A percentile compares a stretch with the other conserved stretches of the same genome.
phyloP scores from a whole-genome alignment of 352 stramenopile genomes.

The Bremia lactucae region DNA sequence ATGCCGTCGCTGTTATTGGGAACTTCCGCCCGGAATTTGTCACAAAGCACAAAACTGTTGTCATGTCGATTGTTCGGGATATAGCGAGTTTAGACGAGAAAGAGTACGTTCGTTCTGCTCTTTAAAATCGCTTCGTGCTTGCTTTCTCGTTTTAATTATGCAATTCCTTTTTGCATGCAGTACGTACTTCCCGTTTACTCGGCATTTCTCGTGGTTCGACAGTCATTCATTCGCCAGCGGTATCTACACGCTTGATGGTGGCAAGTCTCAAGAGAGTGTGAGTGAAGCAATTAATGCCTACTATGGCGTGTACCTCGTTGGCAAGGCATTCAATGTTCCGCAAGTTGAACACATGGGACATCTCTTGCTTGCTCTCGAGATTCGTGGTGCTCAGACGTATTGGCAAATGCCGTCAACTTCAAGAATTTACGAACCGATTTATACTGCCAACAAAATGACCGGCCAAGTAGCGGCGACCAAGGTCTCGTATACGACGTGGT shows the following conservation, averaged over 20 bases:
- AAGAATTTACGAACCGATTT: constrained; percentile 63
- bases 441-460: constrained; percentile 76
- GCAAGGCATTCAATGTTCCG: constrained; percentile 56
- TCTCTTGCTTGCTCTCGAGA: constrained; percentile 88
- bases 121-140: not conserved
- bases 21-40: constrained; percentile 70
- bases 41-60: constrained; percentile 55
- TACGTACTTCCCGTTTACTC: constrained; percentile 83
- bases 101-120: constrained; percentile 36
- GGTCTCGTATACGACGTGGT: constrained; percentile 84
- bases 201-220: constrained; percentile 96
- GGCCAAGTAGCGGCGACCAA: constrained; percentile 70
- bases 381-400: constrained; percentile 90
- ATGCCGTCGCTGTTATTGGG: constrained; percentile 68
- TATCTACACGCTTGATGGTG: constrained; percentile 90
- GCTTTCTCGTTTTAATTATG: constrained; percentile 6
- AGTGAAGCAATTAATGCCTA: constrained; percentile 96
- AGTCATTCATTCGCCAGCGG: constrained; percentile 93
- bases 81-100: constrained; percentile 52
- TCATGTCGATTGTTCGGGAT: constrained; percentile 66
- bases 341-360: constrained; percentile 83
- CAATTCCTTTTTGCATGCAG: too few species aligned
- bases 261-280: constrained; percentile 94
- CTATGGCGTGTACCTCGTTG: constrained; percentile 92
- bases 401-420: constrained; percentile 86